These are phyloP conservation scores for Carex cristatella DNA, from an alignment of 176 grass and related monocot genomes.

Conservation along the genomic window DNA sequence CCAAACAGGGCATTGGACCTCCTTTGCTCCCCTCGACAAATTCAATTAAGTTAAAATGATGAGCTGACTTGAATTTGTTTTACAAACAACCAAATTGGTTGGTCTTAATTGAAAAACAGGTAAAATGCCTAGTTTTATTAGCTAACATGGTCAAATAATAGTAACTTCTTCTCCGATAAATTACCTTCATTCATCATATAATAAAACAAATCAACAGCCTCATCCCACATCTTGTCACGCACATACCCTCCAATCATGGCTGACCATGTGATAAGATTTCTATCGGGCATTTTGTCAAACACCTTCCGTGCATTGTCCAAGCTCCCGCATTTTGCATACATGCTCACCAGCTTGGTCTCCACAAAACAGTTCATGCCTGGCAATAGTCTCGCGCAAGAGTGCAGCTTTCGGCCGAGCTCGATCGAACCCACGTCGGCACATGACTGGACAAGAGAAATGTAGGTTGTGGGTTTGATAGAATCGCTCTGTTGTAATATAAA, in stretches of 20 bases:
- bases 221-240: conserved; percentile 29
- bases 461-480: conserved; percentile 14
- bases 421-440: conserved; percentile 37
- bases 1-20: no score
- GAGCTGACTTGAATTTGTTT: neutral
- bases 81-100: neutral
- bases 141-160: neutral
- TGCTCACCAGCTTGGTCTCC: conserved; percentile 41
- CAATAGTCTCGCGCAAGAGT: conserved; percentile 15
- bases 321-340: conserved; percentile 51
- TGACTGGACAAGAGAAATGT: conserved; percentile 33
- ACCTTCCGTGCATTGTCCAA: conserved; percentile 37
- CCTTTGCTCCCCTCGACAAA: no score
- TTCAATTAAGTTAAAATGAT: no score
- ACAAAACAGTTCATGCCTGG: conserved; percentile 11
- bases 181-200: conserved; percentile 33
- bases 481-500: conserved; percentile 17
- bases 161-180: neutral
- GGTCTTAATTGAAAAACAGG: neutral
- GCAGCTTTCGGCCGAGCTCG: conserved; percentile 29
- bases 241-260: conserved; percentile 34
- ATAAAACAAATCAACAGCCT: conserved; percentile 30
- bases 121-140: neutral
- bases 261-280: conserved; percentile 38
- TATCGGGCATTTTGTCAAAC: conserved; percentile 33